Conservation (phyloP, 2,329 filamentous ascomycete species). For the Stachybotrys chlorohalonatus region DNA sequence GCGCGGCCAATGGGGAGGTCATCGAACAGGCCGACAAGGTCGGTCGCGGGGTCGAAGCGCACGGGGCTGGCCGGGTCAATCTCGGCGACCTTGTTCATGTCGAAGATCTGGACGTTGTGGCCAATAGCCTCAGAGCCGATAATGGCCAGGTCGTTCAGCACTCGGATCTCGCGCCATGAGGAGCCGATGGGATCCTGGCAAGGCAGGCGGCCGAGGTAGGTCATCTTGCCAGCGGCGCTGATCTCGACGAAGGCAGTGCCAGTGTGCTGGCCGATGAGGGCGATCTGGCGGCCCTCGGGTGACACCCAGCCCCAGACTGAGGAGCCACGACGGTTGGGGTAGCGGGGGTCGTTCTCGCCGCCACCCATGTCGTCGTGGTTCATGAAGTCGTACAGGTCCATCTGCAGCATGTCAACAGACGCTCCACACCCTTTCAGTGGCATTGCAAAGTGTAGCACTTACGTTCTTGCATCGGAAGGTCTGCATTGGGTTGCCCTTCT, state of each 20-base stretch:
- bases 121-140: slow-evolving; percentile 31
- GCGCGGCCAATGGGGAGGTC: slow-evolving; percentile 29
- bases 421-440: neutral
- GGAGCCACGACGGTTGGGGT: slow-evolving; percentile 4
- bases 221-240: slow-evolving; percentile 26
- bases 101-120: slow-evolving; percentile 55
- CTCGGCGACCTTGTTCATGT: slow-evolving; percentile 47
- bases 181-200: slow-evolving; percentile 24
- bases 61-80: slow-evolving; percentile 22
- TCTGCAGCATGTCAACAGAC: neutral
- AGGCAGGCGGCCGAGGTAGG: slow-evolving; percentile 33
- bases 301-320: slow-evolving; percentile 26
- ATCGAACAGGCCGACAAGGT: slow-evolving; percentile 25
- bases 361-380: neutral
- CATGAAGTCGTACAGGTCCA: neutral
- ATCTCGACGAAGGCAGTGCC: slow-evolving; percentile 38
- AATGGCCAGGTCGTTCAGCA: slow-evolving; percentile 25
- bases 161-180: slow-evolving; percentile 33
- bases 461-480: slow-evolving; percentile 14
- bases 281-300: slow-evolving; percentile 33
- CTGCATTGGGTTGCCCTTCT: slow-evolving; percentile 7
- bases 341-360: slow-evolving; percentile 4
- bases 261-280: slow-evolving; percentile 31
- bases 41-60: slow-evolving; percentile 18
- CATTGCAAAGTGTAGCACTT: slow-evolving; percentile 2